A percentile compares a stretch with the other conserved stretches of the same genome.
Conservation (phyloP, 2,329 filamentous ascomycete species). For the Truncatella angustata region DNA sequence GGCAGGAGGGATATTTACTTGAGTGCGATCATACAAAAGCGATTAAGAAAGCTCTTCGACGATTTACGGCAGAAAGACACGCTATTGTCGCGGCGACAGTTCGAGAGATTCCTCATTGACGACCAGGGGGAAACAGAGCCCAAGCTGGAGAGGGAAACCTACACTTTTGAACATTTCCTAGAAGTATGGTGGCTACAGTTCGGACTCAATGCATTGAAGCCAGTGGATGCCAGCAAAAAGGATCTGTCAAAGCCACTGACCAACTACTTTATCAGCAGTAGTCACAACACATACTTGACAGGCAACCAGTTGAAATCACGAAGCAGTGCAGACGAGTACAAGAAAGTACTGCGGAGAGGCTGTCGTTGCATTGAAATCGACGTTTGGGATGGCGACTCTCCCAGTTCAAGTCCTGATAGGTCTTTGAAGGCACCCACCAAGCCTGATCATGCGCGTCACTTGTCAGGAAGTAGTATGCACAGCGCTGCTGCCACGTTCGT, state of each 20-base stretch:
- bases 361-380: constrained; percentile 94
- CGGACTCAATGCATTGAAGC: constrained; percentile 41
- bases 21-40: constrained; percentile 46
- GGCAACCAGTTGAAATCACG: constrained; percentile 82
- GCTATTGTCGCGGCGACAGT: constrained; percentile 35
- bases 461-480: constrained; percentile 46
- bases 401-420: constrained; percentile 28
- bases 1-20: constrained; percentile 36
- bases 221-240: constrained; percentile 40
- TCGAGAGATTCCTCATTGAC: constrained; percentile 47
- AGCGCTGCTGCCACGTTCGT: constrained; percentile 41
- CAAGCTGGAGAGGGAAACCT: constrained; percentile 37
- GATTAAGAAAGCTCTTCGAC: constrained; percentile 47
- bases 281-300: constrained; percentile 89
- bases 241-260: constrained; percentile 70
- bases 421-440: constrained; percentile 35
- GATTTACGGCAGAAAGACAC: constrained; percentile 35
- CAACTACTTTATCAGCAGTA: constrained; percentile 92
- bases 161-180: constrained; percentile 49
- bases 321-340: constrained; percentile 74
- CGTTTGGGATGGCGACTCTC: constrained; percentile 75
- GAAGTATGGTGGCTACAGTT: constrained; percentile 44
- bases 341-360: constrained; percentile 67
- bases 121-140: constrained; percentile 45
- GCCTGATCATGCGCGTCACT: constrained; percentile 42